Base-by-base conservation (phyloP, 2,329 filamentous ascomycete genomes). In the Fusarium phyllophilum region DNA sequence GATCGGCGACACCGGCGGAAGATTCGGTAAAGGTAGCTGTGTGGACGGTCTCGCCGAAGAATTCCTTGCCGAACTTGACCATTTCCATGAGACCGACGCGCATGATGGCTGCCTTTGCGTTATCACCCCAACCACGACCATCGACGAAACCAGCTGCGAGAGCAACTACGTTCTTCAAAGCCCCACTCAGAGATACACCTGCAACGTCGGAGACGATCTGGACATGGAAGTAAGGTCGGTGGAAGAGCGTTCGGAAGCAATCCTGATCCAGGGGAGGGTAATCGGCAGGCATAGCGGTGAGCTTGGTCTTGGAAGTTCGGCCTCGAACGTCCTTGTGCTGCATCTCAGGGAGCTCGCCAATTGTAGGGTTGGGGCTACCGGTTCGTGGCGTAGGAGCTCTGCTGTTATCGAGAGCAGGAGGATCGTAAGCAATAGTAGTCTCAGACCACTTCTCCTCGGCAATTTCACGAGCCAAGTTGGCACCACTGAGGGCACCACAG, bases 41-140 rank as follows among this genome's bases (percentile, higher is more conserved):
- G 74, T 93, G 89, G 33, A 96, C 92, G 2, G 93, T 94, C 78
- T 95, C 89, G 24, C 91, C 90, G 81, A 98, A 99, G 86, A 98
- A 99, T 78, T 93, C 91, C 82, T 95, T 94, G 74, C 96, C 96
- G 77, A 99, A 99, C 81, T 93, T 93, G 79, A 98, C 94, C 92
- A 98, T 97, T 85, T 99, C 96, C 77, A 98, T 88, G 51, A 99
- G 90, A 13, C 96, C 96, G 26, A 98, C 93, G 46, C 96, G 93
- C 94, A 99, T 98, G 69, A 99, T 92, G 51, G 96, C 96, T n/a
- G 96, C 95, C 86, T 99, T 98, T 75, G 96, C 96, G 78, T 98
- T 99, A 86, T 98, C 95, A 79, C 96, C 96, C 96, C 96, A 99
- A 75, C 96, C 96, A 70, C 96, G 90, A 41, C 96, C 96, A 75